Evolutionary conservation across 495 filamentous ascomycete species (phyloP).

Genomic region (Letharia columbiana): DNA sequence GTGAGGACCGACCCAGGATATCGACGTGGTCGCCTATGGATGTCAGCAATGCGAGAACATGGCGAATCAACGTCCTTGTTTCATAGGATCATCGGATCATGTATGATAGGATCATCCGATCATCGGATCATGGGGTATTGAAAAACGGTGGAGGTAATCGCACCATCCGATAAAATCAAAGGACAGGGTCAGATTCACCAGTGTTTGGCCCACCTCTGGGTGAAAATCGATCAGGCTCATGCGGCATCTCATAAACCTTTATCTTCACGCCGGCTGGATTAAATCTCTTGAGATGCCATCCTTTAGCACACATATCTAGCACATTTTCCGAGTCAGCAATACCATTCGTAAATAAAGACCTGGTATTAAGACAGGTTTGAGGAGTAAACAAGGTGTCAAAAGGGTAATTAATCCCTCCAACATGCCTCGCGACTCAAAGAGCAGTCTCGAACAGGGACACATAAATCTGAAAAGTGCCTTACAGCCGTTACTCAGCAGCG

Average conservation of each 20-base stretch:
- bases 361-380: too few relatives aligned
- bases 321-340: constrained; percentile 33
- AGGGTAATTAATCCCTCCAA: too few relatives aligned
- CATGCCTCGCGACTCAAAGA: too few relatives aligned
- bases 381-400: too few relatives aligned
- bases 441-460: too few relatives aligned
- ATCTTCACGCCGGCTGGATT: constrained; percentile 78
- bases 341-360: too few relatives aligned
- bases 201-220: constrained; percentile 92
- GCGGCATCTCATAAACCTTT: constrained; percentile 88
- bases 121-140: too few relatives aligned
- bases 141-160: too few relatives aligned
- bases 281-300: constrained; percentile 84
- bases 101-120: too few relatives aligned
- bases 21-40: constrained; percentile 80
- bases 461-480: too few relatives aligned
- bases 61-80: too few relatives aligned
- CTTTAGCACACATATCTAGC: constrained; percentile 89
- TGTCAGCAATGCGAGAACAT: background rate
- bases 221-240: constrained; percentile 87
- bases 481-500: constrained; percentile 36
- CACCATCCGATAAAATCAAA: background rate
- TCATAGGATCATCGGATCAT: too few relatives aligned
- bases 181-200: constrained; percentile 35
- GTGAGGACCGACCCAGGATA: constrained; percentile 76